Conservation (phyloP, 352 stramenopile species). For the Globisporangium mamillatum region DNA sequence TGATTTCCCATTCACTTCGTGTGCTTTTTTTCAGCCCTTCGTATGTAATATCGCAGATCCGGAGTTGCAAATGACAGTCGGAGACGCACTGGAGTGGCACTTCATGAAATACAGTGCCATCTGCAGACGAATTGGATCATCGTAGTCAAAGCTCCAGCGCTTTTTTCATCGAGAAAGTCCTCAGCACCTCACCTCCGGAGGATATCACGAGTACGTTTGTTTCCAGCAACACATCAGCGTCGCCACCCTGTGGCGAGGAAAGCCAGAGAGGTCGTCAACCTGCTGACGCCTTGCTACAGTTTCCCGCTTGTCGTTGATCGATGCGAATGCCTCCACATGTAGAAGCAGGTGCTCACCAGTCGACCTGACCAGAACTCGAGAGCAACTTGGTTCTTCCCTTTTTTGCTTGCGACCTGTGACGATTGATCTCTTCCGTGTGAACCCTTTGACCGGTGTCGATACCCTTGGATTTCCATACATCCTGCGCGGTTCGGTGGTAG, state of each 20-base stretch:
- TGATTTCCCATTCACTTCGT: not conserved
- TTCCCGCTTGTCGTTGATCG: not conserved
- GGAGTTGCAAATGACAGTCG: not conserved
- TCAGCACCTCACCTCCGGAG: too few relatives aligned
- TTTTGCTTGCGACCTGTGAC: not conserved
- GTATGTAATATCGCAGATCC: not conserved
- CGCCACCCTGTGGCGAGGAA: too few relatives aligned
- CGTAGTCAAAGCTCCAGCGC: not conserved
- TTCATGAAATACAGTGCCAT: not conserved
- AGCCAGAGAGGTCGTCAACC: not conserved
- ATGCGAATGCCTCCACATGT: conserved; percentile 9
- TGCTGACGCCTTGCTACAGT: not conserved
- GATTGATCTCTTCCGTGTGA: not conserved
- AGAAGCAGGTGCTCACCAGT: conserved; percentile 10
- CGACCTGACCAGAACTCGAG: conserved; percentile 6
- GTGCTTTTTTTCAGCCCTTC: too few relatives aligned
- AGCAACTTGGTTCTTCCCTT: not conserved
- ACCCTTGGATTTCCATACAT: not conserved
- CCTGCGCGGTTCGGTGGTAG: not conserved
- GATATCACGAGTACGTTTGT: not conserved
- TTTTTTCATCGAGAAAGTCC: not conserved
- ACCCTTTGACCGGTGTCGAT: not conserved
- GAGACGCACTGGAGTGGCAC: not conserved
- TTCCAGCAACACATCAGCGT: not conserved
- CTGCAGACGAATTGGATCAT: not conserved